Evolutionary conservation across 2,329 filamentous ascomycete genomes (phyloP), one percentile per base, ranked within the genome.

Genomic region (Arachnopeziza araneosa): DNA sequence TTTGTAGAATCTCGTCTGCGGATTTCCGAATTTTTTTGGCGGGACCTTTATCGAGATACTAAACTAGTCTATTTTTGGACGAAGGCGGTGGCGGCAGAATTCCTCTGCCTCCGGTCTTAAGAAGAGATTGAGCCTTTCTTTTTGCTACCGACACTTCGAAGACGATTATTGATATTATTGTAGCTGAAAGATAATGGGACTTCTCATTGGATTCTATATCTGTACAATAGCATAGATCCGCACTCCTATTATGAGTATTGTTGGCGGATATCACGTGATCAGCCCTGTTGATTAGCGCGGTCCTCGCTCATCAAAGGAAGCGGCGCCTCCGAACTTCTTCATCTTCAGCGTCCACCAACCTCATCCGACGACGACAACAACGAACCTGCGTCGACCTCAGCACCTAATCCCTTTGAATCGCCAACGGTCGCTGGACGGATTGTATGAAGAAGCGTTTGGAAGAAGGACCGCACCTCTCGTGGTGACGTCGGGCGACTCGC

Each of bases 341-440:
- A 44, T 17, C 36, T 12, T 44, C 36, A 19, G 17, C 36, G 36
- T 44, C 36, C 36, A 62, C 64, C 36, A 61, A 60, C 36, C 5
- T 44, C 36, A 44, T 44, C 52, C 63, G 62, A 57, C 63, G 63
- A 63, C 66, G 54, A 63, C 64, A 64, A 54, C 64, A 64, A 54
- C 64, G 61, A 44, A 14, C 36, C 2, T 19, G 6, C 36, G 36
- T 44, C 36, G 36, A 44, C 10, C 12, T 44, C 36, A 44, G 4
- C 36, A 17, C 36, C 36, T 14, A 54, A 26, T 30, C 21, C 52
- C 52, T 12, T 54, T 19, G 23, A 54, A 22, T 52, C 50, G 50
- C 50, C 21, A 24, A 22, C 50, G 22, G 19, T 22, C 21, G n/a
- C 21, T 24, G 21, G 22, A 52, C 6, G 50, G n/a, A 24, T 52